Evolutionary conservation across 1,139 yeast species (phyloP).

Genomic region (Pichia sp.): DNA sequence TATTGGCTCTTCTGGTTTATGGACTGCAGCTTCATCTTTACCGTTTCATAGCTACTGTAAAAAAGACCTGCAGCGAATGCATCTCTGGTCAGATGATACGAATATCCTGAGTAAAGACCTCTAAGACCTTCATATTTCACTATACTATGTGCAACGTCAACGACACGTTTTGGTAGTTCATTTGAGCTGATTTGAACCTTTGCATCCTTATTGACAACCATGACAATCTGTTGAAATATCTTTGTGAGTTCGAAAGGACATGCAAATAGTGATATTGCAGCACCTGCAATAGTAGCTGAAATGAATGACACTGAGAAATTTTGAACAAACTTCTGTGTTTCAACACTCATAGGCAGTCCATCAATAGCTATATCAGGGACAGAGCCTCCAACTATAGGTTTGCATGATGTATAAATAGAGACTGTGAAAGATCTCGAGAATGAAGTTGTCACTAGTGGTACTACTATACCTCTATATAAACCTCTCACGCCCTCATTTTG

Average conservation of each 20-base stretch:
- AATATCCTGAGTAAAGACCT: conserved; percentile 70
- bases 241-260: conserved; percentile 87
- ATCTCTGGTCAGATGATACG: conserved; percentile 62
- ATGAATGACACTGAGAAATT: conserved; percentile 61
- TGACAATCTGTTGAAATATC: conserved; percentile 66
- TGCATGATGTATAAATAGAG: conserved; percentile 51
- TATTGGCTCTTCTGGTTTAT: conserved; percentile 18
- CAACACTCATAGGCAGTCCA: not conserved
- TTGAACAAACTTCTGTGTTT: conserved; percentile 24
- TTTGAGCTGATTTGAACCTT: conserved; percentile 18
- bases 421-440: conserved; percentile 62
- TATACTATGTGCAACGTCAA: conserved; percentile 45
- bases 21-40: conserved; percentile 39
- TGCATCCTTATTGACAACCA: conserved; percentile 32
- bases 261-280: conserved; percentile 56
- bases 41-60: conserved; percentile 68
- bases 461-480: conserved; percentile 68
- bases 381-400: conserved; percentile 36
- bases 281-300: conserved; percentile 66
- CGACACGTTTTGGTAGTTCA: conserved; percentile 35
- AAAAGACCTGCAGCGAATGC: conserved; percentile 66
- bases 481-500: conserved; percentile 61
- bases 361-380: conserved; percentile 1
- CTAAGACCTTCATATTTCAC: conserved; percentile 47
- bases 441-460: conserved; percentile 63